Percentiles rank a stretch among this genome's conserved stretches.
Evolutionary conservation across 208 protist genomes (phyloP).

Genomic region (Leishmania tropica): DNA sequence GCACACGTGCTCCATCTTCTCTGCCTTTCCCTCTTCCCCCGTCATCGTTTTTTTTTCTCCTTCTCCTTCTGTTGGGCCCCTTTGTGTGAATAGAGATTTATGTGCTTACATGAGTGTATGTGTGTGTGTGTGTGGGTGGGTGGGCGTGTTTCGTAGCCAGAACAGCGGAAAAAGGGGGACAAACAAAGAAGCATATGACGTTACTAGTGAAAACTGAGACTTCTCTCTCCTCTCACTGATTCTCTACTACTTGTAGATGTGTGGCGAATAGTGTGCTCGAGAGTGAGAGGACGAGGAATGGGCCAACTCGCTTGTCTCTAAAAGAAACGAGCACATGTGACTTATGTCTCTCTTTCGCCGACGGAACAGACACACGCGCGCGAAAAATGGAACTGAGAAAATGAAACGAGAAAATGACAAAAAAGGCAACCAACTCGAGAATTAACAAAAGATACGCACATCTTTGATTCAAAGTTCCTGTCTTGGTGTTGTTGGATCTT

Average conservation of each 20-base stretch:
- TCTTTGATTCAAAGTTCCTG: not conserved
- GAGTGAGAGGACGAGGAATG: not conserved
- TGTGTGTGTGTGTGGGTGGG: not conserved
- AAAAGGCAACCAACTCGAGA: not conserved
- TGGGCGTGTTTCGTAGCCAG: not conserved
- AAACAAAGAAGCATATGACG: not conserved
- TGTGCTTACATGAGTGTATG: not conserved
- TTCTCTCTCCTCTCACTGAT: not conserved
- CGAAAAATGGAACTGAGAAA: not conserved
- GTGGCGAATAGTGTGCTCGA: not conserved
- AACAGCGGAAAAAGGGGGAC: not conserved
- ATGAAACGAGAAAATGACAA: not conserved
- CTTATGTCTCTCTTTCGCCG: not conserved
- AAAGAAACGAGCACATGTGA: not conserved
- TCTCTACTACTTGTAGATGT: not conserved
- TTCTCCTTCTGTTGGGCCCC: not conserved
- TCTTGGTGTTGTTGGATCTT: not conserved
- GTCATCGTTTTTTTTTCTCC: not conserved
- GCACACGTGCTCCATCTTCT: not conserved
- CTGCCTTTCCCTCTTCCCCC: not conserved
- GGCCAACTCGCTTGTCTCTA: not conserved
- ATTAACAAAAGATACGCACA: not conserved
- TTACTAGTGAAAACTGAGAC: not conserved
- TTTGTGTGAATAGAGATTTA: conserved; percentile 1
- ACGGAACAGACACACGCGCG: not conserved